These are phyloP conservation scores for Trichoderma sp. DNA, from an alignment of 2,329 filamentous ascomycete genomes.

Conservation along the genomic window DNA sequence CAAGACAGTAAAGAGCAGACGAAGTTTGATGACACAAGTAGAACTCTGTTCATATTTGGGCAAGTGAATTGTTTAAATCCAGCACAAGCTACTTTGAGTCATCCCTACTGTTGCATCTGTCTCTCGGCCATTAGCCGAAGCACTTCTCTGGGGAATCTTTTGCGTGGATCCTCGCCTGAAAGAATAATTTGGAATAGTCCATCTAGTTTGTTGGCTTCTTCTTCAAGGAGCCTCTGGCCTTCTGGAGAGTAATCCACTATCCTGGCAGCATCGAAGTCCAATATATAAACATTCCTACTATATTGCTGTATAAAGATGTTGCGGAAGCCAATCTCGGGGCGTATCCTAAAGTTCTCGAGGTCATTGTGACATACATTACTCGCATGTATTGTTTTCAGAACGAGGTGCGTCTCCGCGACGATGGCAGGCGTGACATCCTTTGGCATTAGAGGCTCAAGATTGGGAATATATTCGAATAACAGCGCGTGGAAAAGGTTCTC, in stretches of 20 bases:
- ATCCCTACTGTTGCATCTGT: not conserved
- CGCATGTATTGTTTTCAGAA: not conserved
- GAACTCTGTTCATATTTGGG: not conserved
- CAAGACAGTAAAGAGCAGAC: not conserved
- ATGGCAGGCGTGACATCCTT: not conserved
- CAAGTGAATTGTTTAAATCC: not conserved
- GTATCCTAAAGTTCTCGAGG: not conserved
- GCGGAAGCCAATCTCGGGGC: not conserved
- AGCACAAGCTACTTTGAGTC: not conserved
- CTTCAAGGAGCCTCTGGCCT: not conserved
- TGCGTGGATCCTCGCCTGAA: not conserved
- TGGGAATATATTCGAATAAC: not conserved
- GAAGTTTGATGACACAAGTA: not conserved
- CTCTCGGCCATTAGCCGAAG: not conserved
- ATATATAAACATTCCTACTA: not conserved
- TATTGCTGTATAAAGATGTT: not conserved
- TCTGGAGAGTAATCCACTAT: not conserved
- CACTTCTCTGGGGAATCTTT: not conserved
- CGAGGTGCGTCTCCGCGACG: not conserved
- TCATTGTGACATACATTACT: not conserved
- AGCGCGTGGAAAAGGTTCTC: not conserved
- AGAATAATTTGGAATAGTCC: not conserved
- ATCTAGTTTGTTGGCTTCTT: not conserved
- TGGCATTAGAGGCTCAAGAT: not conserved
- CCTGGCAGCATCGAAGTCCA: not conserved